Percentiles rank a stretch among this genome's conserved stretches.
phyloP scores from a whole-genome alignment of 2,329 filamentous ascomycete genomes.

The Apiospora phragmitis region DNA sequence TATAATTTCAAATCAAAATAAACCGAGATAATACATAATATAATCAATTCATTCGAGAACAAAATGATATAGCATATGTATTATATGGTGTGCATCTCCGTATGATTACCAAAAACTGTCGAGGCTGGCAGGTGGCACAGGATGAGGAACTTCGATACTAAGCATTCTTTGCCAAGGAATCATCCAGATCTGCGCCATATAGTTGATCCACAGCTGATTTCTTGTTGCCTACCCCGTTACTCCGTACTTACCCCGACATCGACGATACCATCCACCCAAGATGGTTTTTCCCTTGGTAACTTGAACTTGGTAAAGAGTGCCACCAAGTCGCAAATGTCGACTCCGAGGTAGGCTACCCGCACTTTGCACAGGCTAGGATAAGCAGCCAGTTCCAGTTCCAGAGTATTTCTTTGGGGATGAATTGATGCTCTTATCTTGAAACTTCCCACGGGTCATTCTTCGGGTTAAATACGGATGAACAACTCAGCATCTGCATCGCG shows the following conservation, averaged over 20 bases:
- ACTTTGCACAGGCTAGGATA: not conserved
- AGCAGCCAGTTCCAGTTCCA: no score
- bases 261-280: not conserved
- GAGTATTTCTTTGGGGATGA: no score
- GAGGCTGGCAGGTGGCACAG: not conserved
- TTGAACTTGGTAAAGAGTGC: no score
- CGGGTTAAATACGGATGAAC: not conserved
- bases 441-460: not conserved
- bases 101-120: no score
- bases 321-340: not conserved
- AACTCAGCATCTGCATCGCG: not conserved
- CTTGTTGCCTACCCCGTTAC: not conserved
- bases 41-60: no score
- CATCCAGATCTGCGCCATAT: not conserved
- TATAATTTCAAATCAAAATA: no score
- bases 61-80: no score
- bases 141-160: not conserved
- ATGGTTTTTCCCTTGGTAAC: not conserved
- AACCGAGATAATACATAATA: no score
- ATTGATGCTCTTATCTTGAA: no score
- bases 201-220: no score
- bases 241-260: not conserved
- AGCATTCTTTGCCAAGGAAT: not conserved
- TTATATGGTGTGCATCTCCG: not conserved
- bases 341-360: not conserved